Conservation (phyloP, 768 basidiomycete species). For the Pulveroboletus frians region DNA sequence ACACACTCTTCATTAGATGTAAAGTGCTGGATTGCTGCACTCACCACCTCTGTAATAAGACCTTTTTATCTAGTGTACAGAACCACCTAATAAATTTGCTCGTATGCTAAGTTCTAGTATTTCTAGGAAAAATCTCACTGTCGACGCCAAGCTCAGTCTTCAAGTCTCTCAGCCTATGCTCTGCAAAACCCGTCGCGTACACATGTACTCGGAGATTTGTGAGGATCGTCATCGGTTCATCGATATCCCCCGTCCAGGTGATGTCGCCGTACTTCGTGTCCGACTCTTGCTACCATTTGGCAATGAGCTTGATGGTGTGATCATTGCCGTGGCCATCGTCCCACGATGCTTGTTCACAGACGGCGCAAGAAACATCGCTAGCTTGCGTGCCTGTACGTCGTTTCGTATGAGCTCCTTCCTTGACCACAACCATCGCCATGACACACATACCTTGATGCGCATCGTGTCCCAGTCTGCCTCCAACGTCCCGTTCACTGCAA, state of each 20-base stretch:
- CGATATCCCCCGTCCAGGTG: constrained; percentile 20
- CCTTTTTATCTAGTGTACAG: too few relatives aligned
- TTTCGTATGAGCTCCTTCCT: background rate
- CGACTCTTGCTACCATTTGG: constrained; percentile 21
- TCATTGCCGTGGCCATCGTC: constrained; percentile 14
- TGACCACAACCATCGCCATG: background rate
- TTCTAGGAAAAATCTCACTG: too few relatives aligned
- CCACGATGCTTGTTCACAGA: constrained; percentile 36
- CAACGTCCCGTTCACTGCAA: constrained; percentile 61
- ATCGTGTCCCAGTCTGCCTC: constrained; percentile 64
- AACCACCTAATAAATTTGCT: too few relatives aligned
- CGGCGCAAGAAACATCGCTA: constrained; percentile 31
- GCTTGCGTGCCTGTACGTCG: constrained; percentile 25
- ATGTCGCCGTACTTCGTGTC: constrained; percentile 26
- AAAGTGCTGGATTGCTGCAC: too few relatives aligned
- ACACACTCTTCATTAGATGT: too few relatives aligned
- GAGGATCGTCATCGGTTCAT: constrained; percentile 2
- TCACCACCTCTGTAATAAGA: too few relatives aligned
- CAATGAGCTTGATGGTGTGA: constrained; percentile 1
- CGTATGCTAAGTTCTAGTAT: too few relatives aligned
- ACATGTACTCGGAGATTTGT: background rate
- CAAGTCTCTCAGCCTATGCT: too few relatives aligned
- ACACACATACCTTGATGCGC: constrained; percentile 51
- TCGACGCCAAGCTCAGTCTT: too few relatives aligned
- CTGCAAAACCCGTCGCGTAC: too few relatives aligned